Evolutionary conservation across 2,329 filamentous ascomycete genomes (phyloP), one percentile per base, ranked within the genome.

Genomic region (Trichoderma hamatum): DNA sequence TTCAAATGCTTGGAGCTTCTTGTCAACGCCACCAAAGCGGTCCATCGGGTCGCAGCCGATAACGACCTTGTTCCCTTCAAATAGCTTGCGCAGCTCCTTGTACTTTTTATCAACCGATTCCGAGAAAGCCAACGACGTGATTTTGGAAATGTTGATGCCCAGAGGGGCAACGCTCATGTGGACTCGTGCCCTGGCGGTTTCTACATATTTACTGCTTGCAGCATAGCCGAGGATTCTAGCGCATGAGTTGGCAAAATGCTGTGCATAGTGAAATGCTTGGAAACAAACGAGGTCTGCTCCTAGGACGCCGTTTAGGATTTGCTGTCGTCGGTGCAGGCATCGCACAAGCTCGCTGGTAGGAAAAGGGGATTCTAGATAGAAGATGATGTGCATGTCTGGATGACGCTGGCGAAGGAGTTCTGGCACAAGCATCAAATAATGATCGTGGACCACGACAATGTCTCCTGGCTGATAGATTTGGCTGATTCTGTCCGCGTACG

Each of bases 271-370:
- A 82, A 93, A 95, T 6, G 94, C 95, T 80, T 97, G 95, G 82
- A 98, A 97, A 0, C 93, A 94, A 72, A 98, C 88, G 83, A 97
- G 89, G 79, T 97, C 97, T 65, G 94, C 88, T 19, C 94, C 94
- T 54, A 98, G 84, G 52, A 97, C 88, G 51, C 95, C 95, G 72
- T 95, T 92, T 11, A 98, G 84, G 6, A 98, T 85, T 77, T 97
- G 93, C 80, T 97, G 97, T 73, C 95, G 89, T 72, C 92, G 89
- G 34, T 92, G 91, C 68, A 97, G 84, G 78, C 94, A 97, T 55
- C 94, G 89, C 78, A 97, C 88, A 77, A 97, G 97, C 80, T 98
- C 95, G 84, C 92, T 96, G 80, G 93, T 97, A 46, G 95, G 95
- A 80, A 97, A 97, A 0, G 95, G 94, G 49, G 93, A 90, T 79